Base-by-base conservation (phyloP, 1,139 yeast species). In the Nakaseomyces uthaithaninus region DNA sequence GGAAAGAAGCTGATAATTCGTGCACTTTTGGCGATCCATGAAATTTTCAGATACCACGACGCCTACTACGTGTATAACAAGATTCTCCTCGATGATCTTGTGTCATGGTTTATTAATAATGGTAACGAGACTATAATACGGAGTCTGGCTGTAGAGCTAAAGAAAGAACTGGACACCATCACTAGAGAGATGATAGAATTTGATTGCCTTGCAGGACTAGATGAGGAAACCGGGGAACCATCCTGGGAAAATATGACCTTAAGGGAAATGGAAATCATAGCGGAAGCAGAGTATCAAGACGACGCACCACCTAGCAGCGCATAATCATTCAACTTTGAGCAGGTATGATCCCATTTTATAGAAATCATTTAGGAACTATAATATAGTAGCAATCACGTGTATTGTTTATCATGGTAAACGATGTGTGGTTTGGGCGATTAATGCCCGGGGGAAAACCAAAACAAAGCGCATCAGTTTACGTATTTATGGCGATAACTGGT, bases 41-140 rank as follows among this genome's bases (percentile, higher is more conserved):
- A 82, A 53, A 62, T 82, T n/a, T 87, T 87, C 60, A 71, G 95
- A 43, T 80, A 66, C 51, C 91, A 84, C 54, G 96, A 89, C 50
- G 73, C 82, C n/a, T 87, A 87, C 58, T 83, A 83, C 54, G 89
- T 86, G 8, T 91, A 91, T 59, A 84, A 84, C 53, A 78, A 77
- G 53, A 72, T 89, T 2, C 72, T 87, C 69, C 54, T 89, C 10
- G 91, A 84, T 53, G 97, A 91, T 58, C 67, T 87, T 49, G 71
- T 86, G 42, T 68, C 82, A 3, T 91, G 95, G 94, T 59, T 84
- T 16, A 75, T 87, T 38, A 60, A 72, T 12, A 63, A 66, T 26
- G 75, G 72, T 26, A 62, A 60, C 24, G 66, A 63, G 40, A 64
- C 62, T 30, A 69, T 80, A 18, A 57, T 89, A 10, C 65, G 84